phyloP scores from a whole-genome alignment of 176 grass and related monocot species.

The Triticum turgidum region DNA sequence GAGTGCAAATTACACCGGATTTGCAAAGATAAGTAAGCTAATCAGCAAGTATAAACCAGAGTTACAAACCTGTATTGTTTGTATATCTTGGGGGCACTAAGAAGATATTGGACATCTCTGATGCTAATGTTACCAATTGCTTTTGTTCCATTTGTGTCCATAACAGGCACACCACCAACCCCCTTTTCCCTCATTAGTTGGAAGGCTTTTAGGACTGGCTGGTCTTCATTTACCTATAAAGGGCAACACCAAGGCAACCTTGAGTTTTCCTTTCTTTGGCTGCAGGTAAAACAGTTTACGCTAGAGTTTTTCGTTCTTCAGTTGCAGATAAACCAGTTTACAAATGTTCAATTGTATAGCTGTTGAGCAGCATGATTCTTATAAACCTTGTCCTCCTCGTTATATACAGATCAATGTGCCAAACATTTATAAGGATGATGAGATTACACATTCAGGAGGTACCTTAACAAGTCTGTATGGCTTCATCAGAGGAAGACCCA shows the following conservation, averaged over 20 bases:
- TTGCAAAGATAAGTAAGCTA: neutral
- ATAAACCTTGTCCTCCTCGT: neutral
- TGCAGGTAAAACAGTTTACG: neutral
- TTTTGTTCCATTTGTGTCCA: conserved; percentile 61
- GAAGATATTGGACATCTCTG: conserved; percentile 98
- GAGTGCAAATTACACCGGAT: too few relatives aligned
- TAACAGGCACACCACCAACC: conserved; percentile 86
- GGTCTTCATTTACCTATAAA: conserved; percentile 81
- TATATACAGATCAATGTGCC: neutral
- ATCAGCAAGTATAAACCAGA: neutral
- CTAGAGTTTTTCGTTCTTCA: neutral
- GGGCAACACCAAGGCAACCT: neutral
- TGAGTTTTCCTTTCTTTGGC: neutral
- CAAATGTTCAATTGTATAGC: neutral
- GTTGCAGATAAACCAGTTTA: neutral
- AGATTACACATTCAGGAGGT: neutral
- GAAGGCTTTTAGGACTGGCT: conserved; percentile 92
- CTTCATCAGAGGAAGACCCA: conserved; percentile 87
- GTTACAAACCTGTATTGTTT: conserved; percentile 80
- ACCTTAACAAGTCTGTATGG: conserved; percentile 78
- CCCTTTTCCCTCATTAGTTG: conserved; percentile 88
- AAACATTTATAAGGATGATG: neutral
- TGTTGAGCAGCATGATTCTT: neutral
- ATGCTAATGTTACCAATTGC: conserved; percentile 94
- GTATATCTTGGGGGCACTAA: conserved; percentile 91